A percentile compares a stretch with the other conserved stretches of the same genome.
phyloP scores from a whole-genome alignment of 164 flowering plant genomes.

The Piper longum region DNA sequence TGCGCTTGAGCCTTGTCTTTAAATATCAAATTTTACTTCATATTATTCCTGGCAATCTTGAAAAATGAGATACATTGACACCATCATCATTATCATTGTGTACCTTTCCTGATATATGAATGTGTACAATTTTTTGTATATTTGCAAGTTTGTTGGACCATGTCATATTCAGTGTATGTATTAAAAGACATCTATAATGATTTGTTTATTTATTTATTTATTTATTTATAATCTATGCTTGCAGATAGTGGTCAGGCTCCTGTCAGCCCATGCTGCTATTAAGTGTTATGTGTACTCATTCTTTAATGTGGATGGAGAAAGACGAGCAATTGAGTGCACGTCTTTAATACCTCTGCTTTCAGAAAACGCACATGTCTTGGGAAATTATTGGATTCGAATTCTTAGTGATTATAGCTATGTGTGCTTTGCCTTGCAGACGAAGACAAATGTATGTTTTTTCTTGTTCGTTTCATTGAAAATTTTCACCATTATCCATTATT shows the following conservation, averaged over 20 bases:
- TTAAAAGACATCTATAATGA: too few relatives aligned
- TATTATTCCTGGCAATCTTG: too few relatives aligned
- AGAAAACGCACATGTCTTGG: constrained; percentile 55
- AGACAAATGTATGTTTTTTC: constrained; percentile 41
- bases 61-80: too few relatives aligned
- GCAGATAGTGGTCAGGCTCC: constrained; percentile 78
- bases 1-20: too few relatives aligned
- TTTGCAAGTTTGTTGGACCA: too few relatives aligned
- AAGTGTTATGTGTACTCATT: constrained; percentile 73
- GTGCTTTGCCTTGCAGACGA: constrained; percentile 42
- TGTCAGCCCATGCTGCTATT: constrained; percentile 95
- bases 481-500: constrained; percentile 1
- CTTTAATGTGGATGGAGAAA: constrained; percentile 38
- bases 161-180: too few relatives aligned
- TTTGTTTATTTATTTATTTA: too few relatives aligned
- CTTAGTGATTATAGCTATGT: constrained; percentile 54
- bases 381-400: constrained; percentile 63
- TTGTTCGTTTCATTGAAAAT: not conserved
- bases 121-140: too few relatives aligned
- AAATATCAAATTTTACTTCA: too few relatives aligned
- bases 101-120: too few relatives aligned
- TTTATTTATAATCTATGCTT: not conserved
- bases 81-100: too few relatives aligned
- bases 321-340: constrained; percentile 50
- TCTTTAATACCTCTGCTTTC: constrained; percentile 66